These are phyloP conservation scores for Carex arenaria DNA, from an alignment of 202 grass and related monocot species.

Conservation along the genomic window DNA sequence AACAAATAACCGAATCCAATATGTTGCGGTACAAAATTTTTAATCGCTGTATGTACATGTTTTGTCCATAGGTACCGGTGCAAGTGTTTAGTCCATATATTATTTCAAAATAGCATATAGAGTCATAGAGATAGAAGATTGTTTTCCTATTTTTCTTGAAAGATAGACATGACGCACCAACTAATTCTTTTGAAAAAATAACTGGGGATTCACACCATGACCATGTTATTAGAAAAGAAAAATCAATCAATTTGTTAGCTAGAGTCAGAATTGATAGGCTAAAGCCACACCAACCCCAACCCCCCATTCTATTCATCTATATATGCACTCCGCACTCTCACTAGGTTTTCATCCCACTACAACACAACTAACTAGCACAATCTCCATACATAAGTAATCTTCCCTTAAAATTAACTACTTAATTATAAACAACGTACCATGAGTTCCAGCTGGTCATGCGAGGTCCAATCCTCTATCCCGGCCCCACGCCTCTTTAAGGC, in stretches of 20 bases:
- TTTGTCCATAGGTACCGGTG: no score
- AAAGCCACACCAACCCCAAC: neutral
- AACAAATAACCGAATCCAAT: no score
- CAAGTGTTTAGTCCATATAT: no score
- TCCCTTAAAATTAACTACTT: no score
- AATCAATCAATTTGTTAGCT: neutral
- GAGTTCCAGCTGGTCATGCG: constrained; percentile 21
- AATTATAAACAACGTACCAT: neutral
- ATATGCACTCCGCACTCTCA: neutral
- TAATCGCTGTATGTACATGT: no score
- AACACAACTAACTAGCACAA: neutral
- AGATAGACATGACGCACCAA: neutral
- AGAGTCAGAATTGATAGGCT: neutral
- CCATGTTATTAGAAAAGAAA: neutral
- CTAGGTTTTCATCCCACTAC: neutral
- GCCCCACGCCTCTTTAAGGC: constrained; percentile 26
- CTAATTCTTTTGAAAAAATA: neutral
- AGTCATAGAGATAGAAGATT: no score
- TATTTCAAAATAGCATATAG: no score
- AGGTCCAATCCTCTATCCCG: neutral
- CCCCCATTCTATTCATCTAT: neutral
- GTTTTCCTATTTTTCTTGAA: neutral
- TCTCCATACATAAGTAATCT: neutral
- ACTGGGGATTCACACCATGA: neutral
- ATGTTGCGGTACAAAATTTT: no score